Base-by-base conservation (phyloP, 345 rosid species). In the Aurinia saxatilis region DNA sequence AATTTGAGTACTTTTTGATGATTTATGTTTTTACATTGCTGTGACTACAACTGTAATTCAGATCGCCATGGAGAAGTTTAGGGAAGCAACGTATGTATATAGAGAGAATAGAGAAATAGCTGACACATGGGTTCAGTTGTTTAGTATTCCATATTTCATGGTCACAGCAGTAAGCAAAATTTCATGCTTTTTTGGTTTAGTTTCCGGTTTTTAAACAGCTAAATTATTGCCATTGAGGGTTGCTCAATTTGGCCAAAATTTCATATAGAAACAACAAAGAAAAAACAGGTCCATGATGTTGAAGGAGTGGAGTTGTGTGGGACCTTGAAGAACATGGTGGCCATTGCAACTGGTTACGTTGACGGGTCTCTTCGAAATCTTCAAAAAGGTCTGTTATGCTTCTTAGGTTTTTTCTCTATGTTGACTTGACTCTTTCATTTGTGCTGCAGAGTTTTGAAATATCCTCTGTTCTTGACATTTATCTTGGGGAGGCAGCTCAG, bases 231-330 rank as follows among this genome's bases (percentile, higher is more conserved):
- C 34, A 7, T 19, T 6, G 29, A 57, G 23, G 40, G 37, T 6
- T 33, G 36, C 14, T 50, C 9, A 34, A 30, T 18, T 5, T 44
- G 15, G 13, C 2, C 16, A 46, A 15, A 1, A 6, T 2, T 37
- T 1, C n/a, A 18, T 6, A 3, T 15, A 44, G 12, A 13, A 58
- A 67, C 16, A 14, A 39, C 40, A 21, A 23, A 29, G 52, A 33
- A 5, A 34, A n/a, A 60, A 36, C 55, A 92, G 97, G 88, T 87
- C 31, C 87, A 80, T 64, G 99, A 93, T 55, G 95, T 93, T 33
- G 97, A 85, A 80, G 99, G 99, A 51, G 97, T 93, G 12, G 97
- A 93, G 75, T 66, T 90, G 59, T 93, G 97, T 66, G 97, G 97
- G 57, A 93, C 99, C 4, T 80, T 93, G 81, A 93, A 93, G 83